Percentiles rank a stretch among this genome's conserved stretches.
Conservation (phyloP, 371 early-diverging fungal species). For the Apophysomyces trapeziformis region DNA sequence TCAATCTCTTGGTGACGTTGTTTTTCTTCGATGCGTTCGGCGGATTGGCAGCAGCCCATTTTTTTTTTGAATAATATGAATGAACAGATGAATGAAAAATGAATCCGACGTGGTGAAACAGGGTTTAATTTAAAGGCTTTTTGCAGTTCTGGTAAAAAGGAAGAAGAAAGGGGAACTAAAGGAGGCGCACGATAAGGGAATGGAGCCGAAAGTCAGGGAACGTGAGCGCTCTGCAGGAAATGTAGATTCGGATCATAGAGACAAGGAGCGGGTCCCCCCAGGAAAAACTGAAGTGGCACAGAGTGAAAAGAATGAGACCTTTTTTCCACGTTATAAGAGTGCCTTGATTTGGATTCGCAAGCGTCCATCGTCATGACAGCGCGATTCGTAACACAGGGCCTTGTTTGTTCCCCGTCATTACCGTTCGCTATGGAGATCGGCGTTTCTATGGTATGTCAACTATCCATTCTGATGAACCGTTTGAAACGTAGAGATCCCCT, state of each 20-base stretch:
- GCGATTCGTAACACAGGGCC: no score
- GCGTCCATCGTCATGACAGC: no score
- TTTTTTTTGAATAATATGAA: no score
- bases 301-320: background rate
- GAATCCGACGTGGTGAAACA: background rate
- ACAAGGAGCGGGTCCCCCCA: background rate
- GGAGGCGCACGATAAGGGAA: slow-evolving; percentile 1
- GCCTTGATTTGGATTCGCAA: no score
- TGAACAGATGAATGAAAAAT: background rate
- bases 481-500: background rate
- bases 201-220: slow-evolving; percentile 5
- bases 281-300: background rate
- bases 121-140: slow-evolving; percentile 9
- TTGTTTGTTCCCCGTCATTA: no score
- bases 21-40: slow-evolving; percentile 83
- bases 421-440: no score
- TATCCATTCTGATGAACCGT: no score
- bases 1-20: slow-evolving; percentile 90
- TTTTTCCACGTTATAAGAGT: background rate
- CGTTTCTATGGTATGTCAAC: no score
- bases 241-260: background rate
- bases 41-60: slow-evolving; percentile 93
- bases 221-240: slow-evolving; percentile 2
- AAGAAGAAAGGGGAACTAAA: background rate
- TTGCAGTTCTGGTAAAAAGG: background rate